phyloP scores from a whole-genome alignment of 176 grass and related monocot genomes.

The Triticum dicoccoides region DNA sequence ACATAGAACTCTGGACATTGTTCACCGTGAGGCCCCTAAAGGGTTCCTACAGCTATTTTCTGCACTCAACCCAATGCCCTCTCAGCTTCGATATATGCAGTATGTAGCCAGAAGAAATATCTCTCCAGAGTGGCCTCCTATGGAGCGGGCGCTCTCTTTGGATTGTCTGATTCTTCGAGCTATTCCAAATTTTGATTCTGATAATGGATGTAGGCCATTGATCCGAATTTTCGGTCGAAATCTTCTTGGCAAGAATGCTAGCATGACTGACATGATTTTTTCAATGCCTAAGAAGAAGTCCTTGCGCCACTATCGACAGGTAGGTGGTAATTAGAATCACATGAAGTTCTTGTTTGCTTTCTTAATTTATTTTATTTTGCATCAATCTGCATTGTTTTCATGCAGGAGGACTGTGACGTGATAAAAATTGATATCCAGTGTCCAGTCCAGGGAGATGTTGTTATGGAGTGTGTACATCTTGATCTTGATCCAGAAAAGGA shows the following conservation, averaged over 20 bases:
- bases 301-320: constrained; percentile 83
- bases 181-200: constrained; percentile 84
- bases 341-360: constrained; percentile 33
- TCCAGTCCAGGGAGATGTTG: constrained; percentile 94
- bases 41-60: constrained; percentile 92
- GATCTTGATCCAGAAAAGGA: constrained; percentile 94
- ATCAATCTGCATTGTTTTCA: constrained; percentile 11
- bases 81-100: constrained; percentile 90
- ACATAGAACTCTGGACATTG: constrained; percentile 83
- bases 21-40: constrained; percentile 92
- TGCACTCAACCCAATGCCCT: constrained; percentile 89
- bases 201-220: constrained; percentile 88
- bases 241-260: constrained; percentile 59
- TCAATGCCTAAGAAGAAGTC: constrained; percentile 94
- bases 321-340: constrained; percentile 30
- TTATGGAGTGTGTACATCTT: constrained; percentile 96
- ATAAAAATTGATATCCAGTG: constrained; percentile 99
- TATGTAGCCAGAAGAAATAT: constrained; percentile 97
- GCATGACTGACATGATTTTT: constrained; percentile 64
- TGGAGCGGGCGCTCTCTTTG: constrained; percentile 84
- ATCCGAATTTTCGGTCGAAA: constrained; percentile 85
- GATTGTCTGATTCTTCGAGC: constrained; percentile 97
- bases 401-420: constrained; percentile 89
- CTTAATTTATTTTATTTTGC: not conserved
- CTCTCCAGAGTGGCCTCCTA: constrained; percentile 83